These are phyloP conservation scores for Stromatinia cepivora DNA, from an alignment of 2,329 filamentous ascomycete genomes.

Conservation along the genomic window DNA sequence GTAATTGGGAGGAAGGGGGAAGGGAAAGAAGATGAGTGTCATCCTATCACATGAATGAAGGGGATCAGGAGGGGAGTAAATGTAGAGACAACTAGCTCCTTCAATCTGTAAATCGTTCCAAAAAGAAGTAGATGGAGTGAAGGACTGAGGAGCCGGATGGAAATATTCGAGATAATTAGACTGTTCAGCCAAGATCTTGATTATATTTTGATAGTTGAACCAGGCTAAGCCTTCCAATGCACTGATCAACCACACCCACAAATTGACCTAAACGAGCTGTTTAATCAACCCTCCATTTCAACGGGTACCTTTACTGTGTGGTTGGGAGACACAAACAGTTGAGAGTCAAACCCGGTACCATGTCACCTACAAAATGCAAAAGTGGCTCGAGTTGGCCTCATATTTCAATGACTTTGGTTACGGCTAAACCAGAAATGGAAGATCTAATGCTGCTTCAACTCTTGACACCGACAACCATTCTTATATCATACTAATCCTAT, in stretches of 20 bases:
- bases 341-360: background rate
- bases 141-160: background rate
- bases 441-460: conserved; percentile 2
- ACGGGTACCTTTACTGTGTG: conserved; percentile 12
- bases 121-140: background rate
- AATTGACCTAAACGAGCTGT: conserved; percentile 5
- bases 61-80: background rate
- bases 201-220: conserved; percentile 2
- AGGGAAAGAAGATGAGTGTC: conserved; percentile 2
- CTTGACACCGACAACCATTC: background rate
- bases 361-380: background rate
- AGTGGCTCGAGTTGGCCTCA: conserved; percentile 18
- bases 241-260: conserved; percentile 16
- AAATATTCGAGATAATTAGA: background rate
- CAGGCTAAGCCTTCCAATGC: conserved; percentile 21
- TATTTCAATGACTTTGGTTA: background rate
- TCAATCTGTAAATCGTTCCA: conserved; percentile 4
- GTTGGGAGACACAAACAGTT: background rate
- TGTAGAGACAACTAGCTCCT: background rate
- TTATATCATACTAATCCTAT: background rate
- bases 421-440: conserved; percentile 19
- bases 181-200: background rate
- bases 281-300: background rate
- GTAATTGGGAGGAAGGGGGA: conserved; percentile 4
- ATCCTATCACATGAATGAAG: background rate